These are phyloP conservation scores for Magnolia officinalis DNA, from an alignment of 164 flowering plant species.

Conservation along the genomic window DNA sequence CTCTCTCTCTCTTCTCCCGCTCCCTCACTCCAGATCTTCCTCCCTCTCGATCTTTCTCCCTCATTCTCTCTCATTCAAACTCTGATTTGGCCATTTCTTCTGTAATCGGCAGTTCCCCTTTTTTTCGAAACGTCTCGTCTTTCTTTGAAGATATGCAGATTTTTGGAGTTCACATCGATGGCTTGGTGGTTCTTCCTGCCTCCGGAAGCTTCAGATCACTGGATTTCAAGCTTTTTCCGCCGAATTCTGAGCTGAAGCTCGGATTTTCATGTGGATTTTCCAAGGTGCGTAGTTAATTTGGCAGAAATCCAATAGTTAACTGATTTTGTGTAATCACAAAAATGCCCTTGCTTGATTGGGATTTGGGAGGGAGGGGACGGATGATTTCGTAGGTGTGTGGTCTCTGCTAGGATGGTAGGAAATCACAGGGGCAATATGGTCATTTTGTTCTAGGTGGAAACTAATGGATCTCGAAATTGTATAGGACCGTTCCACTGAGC, in stretches of 20 bases:
- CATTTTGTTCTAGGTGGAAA: too few species aligned
- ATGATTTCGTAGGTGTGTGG: too few species aligned
- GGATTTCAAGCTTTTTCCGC: constrained; percentile 24
- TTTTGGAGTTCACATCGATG: constrained; percentile 37
- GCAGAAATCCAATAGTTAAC: neutral
- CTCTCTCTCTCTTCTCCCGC: too few species aligned
- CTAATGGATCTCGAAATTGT: too few species aligned
- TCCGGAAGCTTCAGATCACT: constrained; percentile 27
- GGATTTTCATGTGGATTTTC: constrained; percentile 16
- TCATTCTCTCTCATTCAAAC: neutral
- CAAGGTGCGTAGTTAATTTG: constrained; percentile 23
- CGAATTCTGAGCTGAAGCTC: constrained; percentile 8
- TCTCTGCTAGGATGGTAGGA: too few species aligned
- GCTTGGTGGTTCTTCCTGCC: constrained; percentile 22
- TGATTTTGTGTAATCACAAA: too few species aligned
- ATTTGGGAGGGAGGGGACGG: neutral
- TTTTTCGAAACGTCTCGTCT: neutral
- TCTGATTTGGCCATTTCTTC: neutral
- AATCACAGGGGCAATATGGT: too few species aligned
- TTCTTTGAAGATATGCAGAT: constrained; percentile 23
- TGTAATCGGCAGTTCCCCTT: neutral
- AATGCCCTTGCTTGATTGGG: neutral
- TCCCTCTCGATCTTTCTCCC: too few species aligned
- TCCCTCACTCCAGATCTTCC: too few species aligned
- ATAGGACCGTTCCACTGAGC: too few species aligned